Base-by-base conservation (phyloP, 768 basidiomycete genomes). In the Termitomyces sp. region DNA sequence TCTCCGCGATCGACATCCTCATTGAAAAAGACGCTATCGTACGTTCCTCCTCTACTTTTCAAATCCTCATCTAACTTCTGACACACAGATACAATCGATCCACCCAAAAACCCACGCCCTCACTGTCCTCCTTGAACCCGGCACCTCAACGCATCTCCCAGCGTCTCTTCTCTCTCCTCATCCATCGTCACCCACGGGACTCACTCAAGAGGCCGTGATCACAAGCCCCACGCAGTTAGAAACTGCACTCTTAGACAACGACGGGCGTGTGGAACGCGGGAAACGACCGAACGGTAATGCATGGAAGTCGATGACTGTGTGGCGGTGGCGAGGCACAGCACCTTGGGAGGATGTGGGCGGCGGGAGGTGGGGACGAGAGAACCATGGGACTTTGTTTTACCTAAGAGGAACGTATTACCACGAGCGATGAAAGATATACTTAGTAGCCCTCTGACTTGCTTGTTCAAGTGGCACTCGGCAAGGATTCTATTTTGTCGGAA, bases 241-340 rank as follows among this genome's bases (percentile, higher is more conserved):
- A 65, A 77, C 71, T 0, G 76, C 66, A 0, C 56, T 85, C 7
- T 70, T 84, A 8, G 81, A 84, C 54, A 66, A 75, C 0, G 80
- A 84, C 55, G 80, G 77, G 2, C 73, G 79, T 3, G 69, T 83
- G 1, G 72, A 76, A 11, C 66, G 11, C 69, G 70, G 52, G 8
- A 52, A 57, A n/a, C 63, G 79, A 27, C 74, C 78, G 3, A 75
- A 80, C 56, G 79, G 75, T 7, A 81, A 82, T 56, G 81, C 82
- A 4, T 84, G 82, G 82, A 85, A 85, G 64, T 64, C 67, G 9
- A 71, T 85, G 59, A 78, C 79, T 5, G 70, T 85, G 5, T 85
- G 80, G 79, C 68, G 83, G 16, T 80, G 78, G 76, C 65, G 72
- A 27, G 71, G 71, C 0, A 40, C 51, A 9, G 75, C 73, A 10